phyloP scores from a whole-genome alignment of 2,329 filamentous ascomycete species.

The Aspergillus proliferans region DNA sequence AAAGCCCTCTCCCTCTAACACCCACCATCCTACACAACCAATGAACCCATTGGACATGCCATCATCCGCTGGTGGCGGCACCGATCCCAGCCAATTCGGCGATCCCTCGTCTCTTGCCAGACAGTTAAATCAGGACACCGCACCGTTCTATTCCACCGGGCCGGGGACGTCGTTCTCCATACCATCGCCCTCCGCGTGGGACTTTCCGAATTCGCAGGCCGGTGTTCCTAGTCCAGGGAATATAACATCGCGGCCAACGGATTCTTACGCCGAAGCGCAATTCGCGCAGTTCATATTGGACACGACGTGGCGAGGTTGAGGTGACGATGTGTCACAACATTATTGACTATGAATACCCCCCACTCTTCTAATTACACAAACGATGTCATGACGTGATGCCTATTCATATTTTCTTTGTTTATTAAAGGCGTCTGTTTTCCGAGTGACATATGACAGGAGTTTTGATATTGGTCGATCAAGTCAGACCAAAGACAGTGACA shows the following conservation, averaged over 20 bases:
- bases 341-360: no score
- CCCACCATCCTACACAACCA: constrained; percentile 21
- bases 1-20: constrained; percentile 28
- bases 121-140: not conserved
- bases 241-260: constrained; percentile 16
- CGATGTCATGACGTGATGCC: no score
- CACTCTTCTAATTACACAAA: no score
- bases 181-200: constrained; percentile 21
- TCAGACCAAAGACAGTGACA: no score
- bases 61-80: not conserved
- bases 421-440: no score
- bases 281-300: constrained; percentile 28
- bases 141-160: constrained; percentile 11
- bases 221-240: no score
- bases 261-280: constrained; percentile 26
- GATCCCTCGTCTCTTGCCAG: no score
- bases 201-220: constrained; percentile 13
- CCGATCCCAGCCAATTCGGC: constrained; percentile 3
- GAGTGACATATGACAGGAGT: no score
- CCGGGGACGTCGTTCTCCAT: constrained; percentile 20
- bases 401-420: no score
- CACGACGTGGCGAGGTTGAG: constrained; percentile 8
- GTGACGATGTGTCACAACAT: no score
- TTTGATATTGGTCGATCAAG: no score
- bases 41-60: constrained; percentile 15